Evolutionary conservation across 1,139 yeast genomes (phyloP).

Genomic region (Candida buenavistaensis): DNA sequence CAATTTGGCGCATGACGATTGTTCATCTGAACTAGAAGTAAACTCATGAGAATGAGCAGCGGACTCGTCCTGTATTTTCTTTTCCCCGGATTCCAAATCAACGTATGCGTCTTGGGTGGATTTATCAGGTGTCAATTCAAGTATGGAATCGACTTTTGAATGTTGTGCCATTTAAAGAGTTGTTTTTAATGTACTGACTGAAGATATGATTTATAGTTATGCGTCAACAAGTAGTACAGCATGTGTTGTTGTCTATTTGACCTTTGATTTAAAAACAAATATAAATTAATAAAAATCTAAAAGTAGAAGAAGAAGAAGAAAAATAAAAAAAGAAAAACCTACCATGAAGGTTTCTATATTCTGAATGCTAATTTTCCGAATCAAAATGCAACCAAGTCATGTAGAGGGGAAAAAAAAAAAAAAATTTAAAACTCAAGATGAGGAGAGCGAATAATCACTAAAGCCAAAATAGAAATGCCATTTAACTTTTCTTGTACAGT

Average conservation of each 20-base stretch:
- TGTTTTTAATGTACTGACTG: slow-evolving; percentile 18
- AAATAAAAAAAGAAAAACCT: no score
- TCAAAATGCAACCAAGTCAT: no score
- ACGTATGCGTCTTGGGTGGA: neutral
- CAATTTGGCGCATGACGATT: slow-evolving; percentile 3
- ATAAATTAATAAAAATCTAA: neutral
- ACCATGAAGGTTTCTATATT: no score
- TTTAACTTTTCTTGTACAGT: no score
- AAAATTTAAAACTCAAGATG: no score
- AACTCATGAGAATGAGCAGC: slow-evolving; percentile 6
- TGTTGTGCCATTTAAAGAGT: no score
- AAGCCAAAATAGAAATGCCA: no score
- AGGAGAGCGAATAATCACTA: no score
- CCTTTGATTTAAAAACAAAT: neutral
- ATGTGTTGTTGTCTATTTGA: slow-evolving; percentile 8
- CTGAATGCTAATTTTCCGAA: no score
- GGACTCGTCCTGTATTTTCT: slow-evolving; percentile 4
- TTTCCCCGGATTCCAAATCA: slow-evolving; percentile 9
- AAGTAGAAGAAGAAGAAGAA: slow-evolving; percentile 2
- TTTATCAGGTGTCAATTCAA: slow-evolving; percentile 5
- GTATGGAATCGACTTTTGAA: no score
- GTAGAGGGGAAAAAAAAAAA: no score
- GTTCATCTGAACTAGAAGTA: slow-evolving; percentile 5
- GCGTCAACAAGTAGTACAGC: slow-evolving; percentile 15
- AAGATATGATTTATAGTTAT: slow-evolving; percentile 14